Evolutionary conservation across 306 rosid species (phyloP), one percentile per base, ranked within the genome.

Genomic region (Castanospermum australe): DNA sequence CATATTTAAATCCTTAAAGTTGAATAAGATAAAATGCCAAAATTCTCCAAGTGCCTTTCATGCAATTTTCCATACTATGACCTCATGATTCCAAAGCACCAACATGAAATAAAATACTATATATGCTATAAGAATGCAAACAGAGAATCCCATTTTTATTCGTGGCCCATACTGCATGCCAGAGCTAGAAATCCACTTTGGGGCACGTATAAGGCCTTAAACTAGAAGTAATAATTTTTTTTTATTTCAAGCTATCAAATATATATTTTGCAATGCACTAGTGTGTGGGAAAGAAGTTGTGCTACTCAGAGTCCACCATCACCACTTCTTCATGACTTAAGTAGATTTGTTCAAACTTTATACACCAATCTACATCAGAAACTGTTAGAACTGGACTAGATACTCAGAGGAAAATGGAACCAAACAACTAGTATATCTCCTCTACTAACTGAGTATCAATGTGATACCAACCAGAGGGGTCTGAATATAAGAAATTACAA

Each of bases 171-270:
- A 39, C 84, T 76, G 55, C 64, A 81, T 81, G 86, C 71, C 88
- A 82, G 87, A 74, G 83, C 85, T 90, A 89, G 90, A 90, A 90
- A 83, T 68, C 90, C 95, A 88, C 92, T 83, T 78, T 69, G 81
- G 22, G 47, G 75, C 89, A 86, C 87, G 80, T 86, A 87, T 77
- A 81, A n/a, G n/a, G n/a, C 22, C 18, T 64, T 81, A 36, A n/a
- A 59, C 62, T 66, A 61, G 35, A 28, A n/a, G 73, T 38, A 2
- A 42, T 68, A 10, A 11, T 67, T 44, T 67, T 75, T 75, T 63
- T n/a, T n/a, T n/a, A n/a, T n/a, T n/a, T n/a, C n/a, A n/a, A n/a
- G n/a, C n/a, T 35, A 57, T 41, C n/a, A n/a, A n/a, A 73, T 64
- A 68, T 68, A 41, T 79, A 73, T 52, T 41, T 55, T 50, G 38